Evolutionary conservation across 1,284 basidiomycete species (phyloP), one percentile per base, ranked within the genome.

Genomic region (Omphalotus olearius): DNA sequence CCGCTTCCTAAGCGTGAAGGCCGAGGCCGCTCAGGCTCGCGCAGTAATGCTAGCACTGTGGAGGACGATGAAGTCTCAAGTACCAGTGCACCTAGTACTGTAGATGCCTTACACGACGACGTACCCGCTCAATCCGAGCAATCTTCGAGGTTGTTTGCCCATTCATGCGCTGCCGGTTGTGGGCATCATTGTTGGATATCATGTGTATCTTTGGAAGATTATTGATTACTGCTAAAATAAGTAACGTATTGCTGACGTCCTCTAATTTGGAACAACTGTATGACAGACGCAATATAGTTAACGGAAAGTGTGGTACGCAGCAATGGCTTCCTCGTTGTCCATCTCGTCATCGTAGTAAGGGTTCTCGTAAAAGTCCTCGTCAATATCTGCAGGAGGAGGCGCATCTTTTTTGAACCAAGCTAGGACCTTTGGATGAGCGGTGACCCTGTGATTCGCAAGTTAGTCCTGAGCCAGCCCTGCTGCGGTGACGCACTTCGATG

Each of bases 161-260:
- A 80, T 62, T 71, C 72, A 0, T 85, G 83, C 66, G 80, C 81
- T n/a, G 74, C 80, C 49, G 82, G 83, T 1, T 85, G 82, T 67
- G 82, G 83, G 0, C 83, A 85, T 66, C 73, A 71, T 53, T 85
- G 82, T 59, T 85, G 81, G 80, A 74, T 74, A 14, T 65, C 69
- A 2, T 66, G 62, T 44, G 47, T 47, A 51, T 9, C n/a, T 14
- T 18, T 23, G 20, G 50, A 41, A 11, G 36, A 23, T 10, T 23
- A 18, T 7, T 33, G 26, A 30, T 7, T 13, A 18, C 16, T n/a
- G n/a, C n/a, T n/a, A n/a, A n/a, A n/a, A n/a, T n/a, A n/a, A n/a
- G n/a, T 13, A 42, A 2, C 18, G 6, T 23, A 18, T 41, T 2
- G 23, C 11, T 14, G 20, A 5, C 25, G 23, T 23, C 23, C 23